Evolutionary conservation across 129 eudicot species (phyloP).

Genomic region (Escallonia rubra): DNA sequence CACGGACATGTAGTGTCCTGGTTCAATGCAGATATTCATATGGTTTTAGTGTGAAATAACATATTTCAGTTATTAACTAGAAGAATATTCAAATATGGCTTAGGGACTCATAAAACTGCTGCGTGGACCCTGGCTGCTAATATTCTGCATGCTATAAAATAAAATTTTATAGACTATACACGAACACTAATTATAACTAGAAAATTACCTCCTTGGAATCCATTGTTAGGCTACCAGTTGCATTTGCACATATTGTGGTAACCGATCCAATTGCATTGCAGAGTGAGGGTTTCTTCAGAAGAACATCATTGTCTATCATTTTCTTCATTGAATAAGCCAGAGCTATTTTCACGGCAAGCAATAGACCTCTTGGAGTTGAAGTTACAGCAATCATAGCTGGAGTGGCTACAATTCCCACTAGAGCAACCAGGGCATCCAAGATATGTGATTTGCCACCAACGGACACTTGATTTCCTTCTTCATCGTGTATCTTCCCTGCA

Average conservation of each 20-base stretch:
- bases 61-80: too few species aligned
- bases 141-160: too few species aligned
- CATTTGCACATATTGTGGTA: constrained; percentile 41
- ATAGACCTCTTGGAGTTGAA: constrained; percentile 42
- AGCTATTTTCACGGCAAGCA: constrained; percentile 39
- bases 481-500: constrained; percentile 27
- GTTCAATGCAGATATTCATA: too few species aligned
- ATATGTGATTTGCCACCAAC: constrained; percentile 26
- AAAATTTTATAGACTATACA: too few species aligned
- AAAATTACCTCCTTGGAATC: constrained; percentile 32
- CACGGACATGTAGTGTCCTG: too few species aligned
- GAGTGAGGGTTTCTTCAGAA: constrained; percentile 49
- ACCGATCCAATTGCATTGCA: constrained; percentile 58
- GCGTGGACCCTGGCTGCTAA: too few species aligned
- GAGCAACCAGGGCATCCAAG: constrained; percentile 24
- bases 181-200: too few species aligned
- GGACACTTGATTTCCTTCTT: constrained; percentile 27
- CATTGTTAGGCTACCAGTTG: constrained; percentile 41
- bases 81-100: too few species aligned
- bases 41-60: too few species aligned
- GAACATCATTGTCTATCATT: constrained; percentile 47
- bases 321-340: constrained; percentile 35
- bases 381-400: constrained; percentile 41
- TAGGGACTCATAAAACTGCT: too few species aligned
- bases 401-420: constrained; percentile 36